A percentile compares a stretch with the other conserved stretches of the same genome.
These are phyloP conservation scores for Aureobasidium vineae DNA, from an alignment of 2,329 filamentous ascomycete species.

Conservation along the genomic window DNA sequence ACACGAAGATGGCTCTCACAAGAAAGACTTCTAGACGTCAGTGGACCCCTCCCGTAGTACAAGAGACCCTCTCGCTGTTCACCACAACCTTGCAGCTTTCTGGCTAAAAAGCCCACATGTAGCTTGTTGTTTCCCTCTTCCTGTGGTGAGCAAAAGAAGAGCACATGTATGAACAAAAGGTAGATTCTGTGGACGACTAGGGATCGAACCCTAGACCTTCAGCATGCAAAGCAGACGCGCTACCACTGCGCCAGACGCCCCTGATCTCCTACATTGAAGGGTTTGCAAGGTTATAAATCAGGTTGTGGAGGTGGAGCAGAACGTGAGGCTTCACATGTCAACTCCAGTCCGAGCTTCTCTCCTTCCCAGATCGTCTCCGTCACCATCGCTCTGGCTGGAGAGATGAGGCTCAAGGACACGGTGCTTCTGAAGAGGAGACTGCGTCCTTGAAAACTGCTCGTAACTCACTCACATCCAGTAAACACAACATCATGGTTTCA, in stretches of 20 bases:
- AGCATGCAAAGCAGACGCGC: slow-evolving; percentile 27
- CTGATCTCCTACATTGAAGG: too few relatives aligned
- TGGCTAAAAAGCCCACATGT: neutral
- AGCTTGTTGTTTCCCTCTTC: neutral
- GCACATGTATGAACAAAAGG: neutral
- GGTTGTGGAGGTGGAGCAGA: neutral
- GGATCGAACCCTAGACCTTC: slow-evolving; percentile 27
- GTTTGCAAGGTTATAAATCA: too few relatives aligned
- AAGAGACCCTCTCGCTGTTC: neutral
- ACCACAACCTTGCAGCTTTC: neutral
- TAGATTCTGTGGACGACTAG: slow-evolving; percentile 18
- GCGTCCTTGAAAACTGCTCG: neutral
- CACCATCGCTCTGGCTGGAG: neutral
- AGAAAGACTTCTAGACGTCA: slow-evolving; percentile 10
- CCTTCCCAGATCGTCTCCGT: neutral
- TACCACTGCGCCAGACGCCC: slow-evolving; percentile 21
- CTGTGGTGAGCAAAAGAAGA: neutral
- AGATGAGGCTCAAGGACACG: neutral
- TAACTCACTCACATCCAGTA: neutral
- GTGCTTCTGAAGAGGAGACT: neutral
- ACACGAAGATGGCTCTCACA: neutral
- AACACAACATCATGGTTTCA: neutral
- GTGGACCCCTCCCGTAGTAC: neutral
- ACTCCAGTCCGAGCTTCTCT: neutral
- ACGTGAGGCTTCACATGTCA: neutral